Base-by-base conservation (phyloP, 2,329 filamentous ascomycete species). In the Colletotrichum sp. region DNA sequence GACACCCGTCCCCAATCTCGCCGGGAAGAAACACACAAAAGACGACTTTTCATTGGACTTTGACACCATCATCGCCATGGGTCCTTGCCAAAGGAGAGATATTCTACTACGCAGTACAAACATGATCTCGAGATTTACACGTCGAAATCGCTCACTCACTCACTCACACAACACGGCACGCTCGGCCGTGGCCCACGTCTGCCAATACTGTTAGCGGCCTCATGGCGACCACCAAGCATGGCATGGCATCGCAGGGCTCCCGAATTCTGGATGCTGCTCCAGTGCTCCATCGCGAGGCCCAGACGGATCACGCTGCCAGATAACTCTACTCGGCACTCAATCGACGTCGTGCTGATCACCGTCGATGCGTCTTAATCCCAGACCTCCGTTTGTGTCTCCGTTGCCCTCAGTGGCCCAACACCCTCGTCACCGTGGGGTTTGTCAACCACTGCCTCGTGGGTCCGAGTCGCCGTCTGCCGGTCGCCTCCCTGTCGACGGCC, bases 381-480 rank as follows among this genome's bases (percentile, higher is more conserved):
- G 57, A 70, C 68, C 68, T 70, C 68, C 68, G 68, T 70, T 63
- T 63, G 22, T 15, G n/a, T 12, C 13, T 66, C 63, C 34, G 63
- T n/a, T 32, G 27, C 34, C 36, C 19, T 34, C n/a, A 30, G 27
- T 39, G 12, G 19, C 30, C 68, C 55, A 61, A 69, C 13, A 52
- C 11, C 67, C 34, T 25, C 59, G 59, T 27, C 57, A 30, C 44
- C 44, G 44, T 49, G 44, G 44, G 44, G 12, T 25, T 57, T 32
- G 32, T 72, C 70, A 62, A 62, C 57, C n/a, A 49, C 44, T 49
- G 44, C 44, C 71, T 70, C 71, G 66, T 71, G 71, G 66, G 44
- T 59, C 71, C 57, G 30, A 36, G 57, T 73, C 55, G 55, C 64
- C 65, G 44, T 49, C 44, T 49, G 44, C 44, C n/a, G 44, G 44